Base-by-base conservation (phyloP, 495 filamentous ascomycete species). In the Beverwykella pulmonaria region DNA sequence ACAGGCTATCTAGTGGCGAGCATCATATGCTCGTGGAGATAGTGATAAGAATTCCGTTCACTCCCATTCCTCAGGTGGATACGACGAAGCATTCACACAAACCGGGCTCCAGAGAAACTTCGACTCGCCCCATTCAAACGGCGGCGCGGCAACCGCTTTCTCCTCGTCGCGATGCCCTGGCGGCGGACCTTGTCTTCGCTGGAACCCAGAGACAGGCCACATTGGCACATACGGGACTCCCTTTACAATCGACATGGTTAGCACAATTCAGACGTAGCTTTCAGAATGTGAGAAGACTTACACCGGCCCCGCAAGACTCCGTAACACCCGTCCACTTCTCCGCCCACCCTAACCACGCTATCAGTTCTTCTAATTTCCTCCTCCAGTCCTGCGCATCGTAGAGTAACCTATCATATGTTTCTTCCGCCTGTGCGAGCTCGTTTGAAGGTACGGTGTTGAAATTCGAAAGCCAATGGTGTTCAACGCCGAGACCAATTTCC, bases 291-390 rank as follows among this genome's bases (percentile, higher is more conserved):
- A 7, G 8, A 32, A 1, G 20, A 59, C 62, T 59, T 65, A 65
- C 54, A 2, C 39, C 61, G n/a, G 53, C 15, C 8, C 49, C 71
- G 57, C 74, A 78, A n/a, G 64, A 53, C 48, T 68, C 60, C 10
- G 54, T 59, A 53, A 74, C 75, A 22, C 62, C 54, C 17, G 64
- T 59, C 65, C 72, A 74, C 57, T 75, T 71, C 50, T 72, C 71
- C 27, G 65, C 74, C 76, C 76, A 78, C 6, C 76, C 76, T 27
- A 78, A 65, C 76, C 76, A 78, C 3, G 76, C 75, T 53, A 74
- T 74, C 12, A 78, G 64, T 46, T 76, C 72, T 55, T 72, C 71
- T 5, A 76, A 15, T 19, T 71, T 50, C 23, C 58, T 17, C 36
- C 34, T 67, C 75, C 75, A 78, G 6, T 14, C 19, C 27, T 41